These are phyloP conservation scores for Solanum bukasovii DNA, from an alignment of 257 asterid species.

Conservation along the genomic window DNA sequence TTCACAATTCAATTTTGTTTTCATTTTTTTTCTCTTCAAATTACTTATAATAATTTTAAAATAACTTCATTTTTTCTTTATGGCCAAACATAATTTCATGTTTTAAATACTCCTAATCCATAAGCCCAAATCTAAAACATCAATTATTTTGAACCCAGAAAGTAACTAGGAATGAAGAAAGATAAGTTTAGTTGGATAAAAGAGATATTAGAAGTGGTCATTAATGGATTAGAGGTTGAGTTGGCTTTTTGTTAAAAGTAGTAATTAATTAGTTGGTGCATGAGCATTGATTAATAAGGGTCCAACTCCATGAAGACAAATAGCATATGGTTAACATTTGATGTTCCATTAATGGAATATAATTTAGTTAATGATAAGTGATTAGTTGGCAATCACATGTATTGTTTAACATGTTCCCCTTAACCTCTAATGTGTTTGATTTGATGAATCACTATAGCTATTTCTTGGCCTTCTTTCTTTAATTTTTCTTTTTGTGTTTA, in stretches of 20 bases:
- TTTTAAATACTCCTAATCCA: neutral
- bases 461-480: neutral
- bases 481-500: neutral
- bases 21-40: too few relatives aligned
- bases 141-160: neutral
- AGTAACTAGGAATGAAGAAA: neutral
- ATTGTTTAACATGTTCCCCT: neutral
- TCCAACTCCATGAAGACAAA: neutral
- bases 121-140: neutral
- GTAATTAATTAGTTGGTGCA: neutral
- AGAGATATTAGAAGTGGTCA: neutral
- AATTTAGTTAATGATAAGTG: neutral
- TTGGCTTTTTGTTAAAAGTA: neutral
- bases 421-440: neutral
- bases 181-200: neutral
- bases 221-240: neutral
- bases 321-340: slow-evolving; percentile 5
- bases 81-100: too few relatives aligned
- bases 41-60: too few relatives aligned
- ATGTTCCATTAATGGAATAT: neutral
- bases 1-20: too few relatives aligned
- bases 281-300: neutral
- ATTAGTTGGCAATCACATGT: slow-evolving; percentile 28
- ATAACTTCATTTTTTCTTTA: too few relatives aligned
- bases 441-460: neutral